Percentiles rank a stretch among this genome's conserved stretches.
Evolutionary conservation across 441 rosid species (phyloP).

Genomic region (Flueggea neowawraea): DNA sequence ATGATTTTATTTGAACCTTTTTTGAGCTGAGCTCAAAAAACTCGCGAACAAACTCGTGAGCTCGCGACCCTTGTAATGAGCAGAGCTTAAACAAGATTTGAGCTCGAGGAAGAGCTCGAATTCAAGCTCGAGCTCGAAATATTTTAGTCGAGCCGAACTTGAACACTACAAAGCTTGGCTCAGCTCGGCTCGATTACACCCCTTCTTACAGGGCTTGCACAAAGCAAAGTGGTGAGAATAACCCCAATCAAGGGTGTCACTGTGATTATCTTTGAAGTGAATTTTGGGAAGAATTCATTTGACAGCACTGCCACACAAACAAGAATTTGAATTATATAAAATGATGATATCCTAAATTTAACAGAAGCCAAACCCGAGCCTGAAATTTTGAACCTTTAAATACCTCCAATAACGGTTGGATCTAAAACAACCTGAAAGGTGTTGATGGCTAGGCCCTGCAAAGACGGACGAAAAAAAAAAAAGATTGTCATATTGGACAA

Average conservation of each 20-base stretch:
- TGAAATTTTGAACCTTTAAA: slow-evolving; percentile 4
- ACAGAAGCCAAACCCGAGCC: slow-evolving; percentile 8
- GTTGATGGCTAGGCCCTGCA: slow-evolving; percentile 90
- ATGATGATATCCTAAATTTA: slow-evolving; percentile 3
- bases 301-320: slow-evolving; percentile 56
- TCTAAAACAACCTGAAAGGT: slow-evolving; percentile 96
- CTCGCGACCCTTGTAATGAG: too few relatives aligned
- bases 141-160: too few relatives aligned
- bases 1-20: too few relatives aligned
- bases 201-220: slow-evolving; percentile 71
- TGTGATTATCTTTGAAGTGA: slow-evolving; percentile 71
- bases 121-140: too few relatives aligned
- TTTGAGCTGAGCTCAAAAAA: too few relatives aligned
- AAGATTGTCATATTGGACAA: slow-evolving; percentile 5
- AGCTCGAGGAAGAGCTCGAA: too few relatives aligned
- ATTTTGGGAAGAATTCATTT: slow-evolving; percentile 90
- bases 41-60: too few relatives aligned
- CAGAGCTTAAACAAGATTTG: too few relatives aligned
- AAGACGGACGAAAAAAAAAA: slow-evolving; percentile 5
- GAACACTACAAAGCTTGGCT: too few relatives aligned
- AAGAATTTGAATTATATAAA: slow-evolving; percentile 10
- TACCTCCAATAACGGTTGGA: slow-evolving; percentile 87
- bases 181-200: too few relatives aligned
- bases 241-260: slow-evolving; percentile 95
- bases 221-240: slow-evolving; percentile 83